Evolutionary conservation across 805 yeast genomes (phyloP).

Genomic region (Maudiozyma turicensis): DNA sequence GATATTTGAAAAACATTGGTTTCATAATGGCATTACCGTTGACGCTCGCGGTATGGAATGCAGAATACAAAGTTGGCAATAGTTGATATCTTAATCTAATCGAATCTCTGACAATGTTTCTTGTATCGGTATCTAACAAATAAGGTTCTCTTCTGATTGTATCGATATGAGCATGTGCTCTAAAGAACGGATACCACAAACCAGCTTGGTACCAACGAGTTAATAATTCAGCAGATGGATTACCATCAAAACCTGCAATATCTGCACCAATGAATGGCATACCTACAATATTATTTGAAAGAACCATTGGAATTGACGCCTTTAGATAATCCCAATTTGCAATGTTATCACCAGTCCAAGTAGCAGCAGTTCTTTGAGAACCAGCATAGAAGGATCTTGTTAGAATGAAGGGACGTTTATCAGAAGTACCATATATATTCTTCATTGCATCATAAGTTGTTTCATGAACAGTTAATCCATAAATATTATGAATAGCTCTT

Average conservation of each 20-base stretch:
- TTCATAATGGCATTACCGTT: conserved; percentile 62
- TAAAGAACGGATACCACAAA: conserved; percentile 89
- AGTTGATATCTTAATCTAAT: conserved; percentile 64
- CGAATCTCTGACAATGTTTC: conserved; percentile 57
- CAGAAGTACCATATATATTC: conserved; percentile 35
- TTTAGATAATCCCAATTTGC: conserved; percentile 84
- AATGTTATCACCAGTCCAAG: conserved; percentile 98
- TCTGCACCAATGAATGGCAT: conserved; percentile 94
- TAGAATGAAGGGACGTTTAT: conserved; percentile 72
- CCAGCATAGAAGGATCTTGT: conserved; percentile 87
- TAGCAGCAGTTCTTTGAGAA: conserved; percentile 81
- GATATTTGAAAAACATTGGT: conserved; percentile 54
- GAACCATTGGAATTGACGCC: conserved; percentile 76
- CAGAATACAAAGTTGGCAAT: conserved; percentile 72
- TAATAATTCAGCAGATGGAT: conserved; percentile 72
- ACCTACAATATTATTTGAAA: conserved; percentile 73
- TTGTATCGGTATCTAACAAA: conserved; percentile 67
- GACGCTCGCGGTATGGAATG: conserved; percentile 53
- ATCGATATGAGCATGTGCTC: conserved; percentile 96
- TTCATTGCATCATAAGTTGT: conserved; percentile 62
- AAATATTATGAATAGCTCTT: conserved; percentile 80
- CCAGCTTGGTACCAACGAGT: conserved; percentile 96
- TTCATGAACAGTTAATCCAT: conserved; percentile 72
- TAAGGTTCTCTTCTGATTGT: conserved; percentile 90
- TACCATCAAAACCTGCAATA: conserved; percentile 92